Evolutionary conservation across 768 basidiomycete species (phyloP), one percentile per base, ranked within the genome.

Genomic region (Mycena leptocephala): DNA sequence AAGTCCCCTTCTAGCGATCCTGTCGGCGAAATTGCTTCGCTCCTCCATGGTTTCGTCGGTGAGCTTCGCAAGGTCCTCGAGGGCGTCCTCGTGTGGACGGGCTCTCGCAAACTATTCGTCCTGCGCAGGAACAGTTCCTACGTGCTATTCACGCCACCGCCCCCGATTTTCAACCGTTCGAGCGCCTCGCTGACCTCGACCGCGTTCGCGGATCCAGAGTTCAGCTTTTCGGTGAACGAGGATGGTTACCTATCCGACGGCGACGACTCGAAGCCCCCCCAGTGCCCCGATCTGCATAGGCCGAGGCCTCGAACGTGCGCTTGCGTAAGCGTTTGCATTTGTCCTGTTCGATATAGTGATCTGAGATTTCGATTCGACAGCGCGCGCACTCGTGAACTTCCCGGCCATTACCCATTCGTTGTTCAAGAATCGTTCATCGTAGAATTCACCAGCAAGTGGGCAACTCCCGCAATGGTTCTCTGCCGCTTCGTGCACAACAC

Each of bases 371-470:
- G 43, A 6, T 7, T 14, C 22, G 18, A 14, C 70, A 95, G 95
- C 24, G 90, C 94, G 1, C 88, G 92, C 4, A 93, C 94, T 1
- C 90, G 95, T 1, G 94, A 95, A 78, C 87, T 95, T 0, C 94
- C 94, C 0, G 92, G 90, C 14, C 89, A 90, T 72, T 93, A 90
- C 74, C 94, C 94, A 0, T 95, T 92, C 73, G 84, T 92, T 0
- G 92, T 95, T 0, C 90, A 92, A 61, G 81, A 86, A 13, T 80
- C 81, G 0, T 93, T 90, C 73, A 92, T 95, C 67, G 66, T 78
- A 2, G 72, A 82, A 1, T 81, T 92, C 41, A 86, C 89, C 5
- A 41, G 78, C 18, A 79, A 89, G 61, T 95, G 94, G 94, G 61
- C 70, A 0, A 53, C 51, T 0, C 94, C 93, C 0, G 84, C 91